Evolutionary conservation across 768 basidiomycete species (phyloP).

Genomic region (Suillus subluteus): DNA sequence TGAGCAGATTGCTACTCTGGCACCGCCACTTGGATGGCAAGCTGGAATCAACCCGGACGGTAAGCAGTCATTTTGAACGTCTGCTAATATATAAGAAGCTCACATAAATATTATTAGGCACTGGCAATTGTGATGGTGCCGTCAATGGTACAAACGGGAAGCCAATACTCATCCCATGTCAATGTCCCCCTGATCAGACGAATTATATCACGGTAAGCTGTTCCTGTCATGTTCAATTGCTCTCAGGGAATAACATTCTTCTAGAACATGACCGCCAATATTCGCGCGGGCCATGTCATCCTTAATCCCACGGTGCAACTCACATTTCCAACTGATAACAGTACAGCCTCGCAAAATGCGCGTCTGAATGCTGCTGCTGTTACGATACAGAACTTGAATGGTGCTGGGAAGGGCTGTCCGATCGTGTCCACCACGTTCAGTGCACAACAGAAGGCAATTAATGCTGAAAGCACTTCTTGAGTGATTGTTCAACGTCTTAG

Average conservation of each 20-base stretch:
- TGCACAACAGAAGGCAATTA: slow-evolving; percentile 37
- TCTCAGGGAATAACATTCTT: slow-evolving; percentile 3
- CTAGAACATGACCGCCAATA: slow-evolving; percentile 42
- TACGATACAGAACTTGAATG: slow-evolving; percentile 73
- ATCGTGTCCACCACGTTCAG: slow-evolving; percentile 62
- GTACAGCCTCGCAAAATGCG: slow-evolving; percentile 40
- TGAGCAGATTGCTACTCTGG: slow-evolving; percentile 43
- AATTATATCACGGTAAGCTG: slow-evolving; percentile 29
- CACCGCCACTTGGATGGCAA: slow-evolving; percentile 59
- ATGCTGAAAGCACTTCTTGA: slow-evolving; percentile 18
- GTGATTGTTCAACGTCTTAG: neutral
- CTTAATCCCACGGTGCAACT: slow-evolving; percentile 44
- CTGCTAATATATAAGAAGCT: neutral
- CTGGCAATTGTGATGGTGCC: slow-evolving; percentile 43
- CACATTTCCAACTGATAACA: slow-evolving; percentile 48
- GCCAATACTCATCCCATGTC: slow-evolving; percentile 38
- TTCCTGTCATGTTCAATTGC: neutral
- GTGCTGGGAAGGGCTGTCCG: slow-evolving; percentile 69
- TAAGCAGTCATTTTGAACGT: slow-evolving; percentile 26
- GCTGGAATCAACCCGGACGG: slow-evolving; percentile 65
- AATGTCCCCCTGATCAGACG: slow-evolving; percentile 36
- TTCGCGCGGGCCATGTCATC: slow-evolving; percentile 44
- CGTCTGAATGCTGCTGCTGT: slow-evolving; percentile 63
- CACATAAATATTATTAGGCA: slow-evolving; percentile 23
- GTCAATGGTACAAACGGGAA: slow-evolving; percentile 34